Evolutionary conservation across 2,329 filamentous ascomycete species (phyloP).

Genomic region (Conoideocrella luteorostrata): DNA sequence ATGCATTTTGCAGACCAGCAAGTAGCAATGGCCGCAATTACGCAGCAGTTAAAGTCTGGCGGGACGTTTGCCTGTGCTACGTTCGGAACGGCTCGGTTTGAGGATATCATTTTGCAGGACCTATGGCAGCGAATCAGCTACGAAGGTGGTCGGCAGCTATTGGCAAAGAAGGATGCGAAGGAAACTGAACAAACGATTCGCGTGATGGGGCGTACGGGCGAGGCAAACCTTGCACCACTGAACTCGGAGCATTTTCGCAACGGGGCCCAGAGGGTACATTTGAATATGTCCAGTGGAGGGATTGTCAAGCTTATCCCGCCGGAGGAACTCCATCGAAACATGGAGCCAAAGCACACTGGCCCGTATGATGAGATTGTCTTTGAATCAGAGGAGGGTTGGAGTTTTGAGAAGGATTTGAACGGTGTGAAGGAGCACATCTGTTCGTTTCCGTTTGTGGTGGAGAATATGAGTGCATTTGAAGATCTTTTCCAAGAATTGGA

Average conservation of each 20-base stretch:
- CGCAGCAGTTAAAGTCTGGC: slow-evolving; percentile 11
- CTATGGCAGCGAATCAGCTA: slow-evolving; percentile 2
- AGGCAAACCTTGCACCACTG: not conserved
- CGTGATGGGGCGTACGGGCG: not conserved
- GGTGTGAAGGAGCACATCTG: not conserved
- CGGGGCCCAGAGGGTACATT: not conserved
- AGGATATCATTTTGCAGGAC: slow-evolving; percentile 3
- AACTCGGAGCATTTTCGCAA: not conserved
- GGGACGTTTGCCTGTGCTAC: slow-evolving; percentile 13
- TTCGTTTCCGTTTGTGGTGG: slow-evolving; percentile 1
- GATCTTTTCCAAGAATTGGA: too few species aligned
- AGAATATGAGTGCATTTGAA: too few species aligned
- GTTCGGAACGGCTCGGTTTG: slow-evolving; percentile 1
- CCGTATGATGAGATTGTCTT: not conserved
- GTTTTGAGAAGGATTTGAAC: not conserved
- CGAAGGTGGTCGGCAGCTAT: not conserved
- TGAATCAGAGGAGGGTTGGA: not conserved
- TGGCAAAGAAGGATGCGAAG: not conserved
- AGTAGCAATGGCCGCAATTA: slow-evolving; percentile 11
- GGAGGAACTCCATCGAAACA: not conserved
- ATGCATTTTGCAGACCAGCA: slow-evolving; percentile 13
- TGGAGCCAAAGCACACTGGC: not conserved
- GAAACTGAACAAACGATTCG: not conserved
- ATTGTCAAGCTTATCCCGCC: not conserved
- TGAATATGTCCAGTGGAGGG: not conserved